phyloP scores from a whole-genome alignment of 805 yeast species.

The Candida palmyrensis region DNA sequence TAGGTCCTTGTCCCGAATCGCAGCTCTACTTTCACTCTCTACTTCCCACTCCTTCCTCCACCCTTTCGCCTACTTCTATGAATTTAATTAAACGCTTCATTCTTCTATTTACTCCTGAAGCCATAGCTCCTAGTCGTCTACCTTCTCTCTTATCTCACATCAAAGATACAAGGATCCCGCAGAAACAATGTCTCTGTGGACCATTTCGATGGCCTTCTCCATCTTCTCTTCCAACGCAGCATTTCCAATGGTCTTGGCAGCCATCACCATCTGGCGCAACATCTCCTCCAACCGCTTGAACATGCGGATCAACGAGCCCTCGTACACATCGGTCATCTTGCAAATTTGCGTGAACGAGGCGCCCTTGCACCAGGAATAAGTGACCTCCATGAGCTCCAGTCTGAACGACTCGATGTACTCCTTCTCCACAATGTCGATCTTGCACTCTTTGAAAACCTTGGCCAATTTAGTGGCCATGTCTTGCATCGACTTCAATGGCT shows the following conservation, averaged over 20 bases:
- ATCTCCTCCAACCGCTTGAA: slow-evolving; percentile 93
- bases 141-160: slow-evolving; percentile 1
- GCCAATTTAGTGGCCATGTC: slow-evolving; percentile 92
- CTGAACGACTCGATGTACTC: slow-evolving; percentile 91
- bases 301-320: slow-evolving; percentile 92
- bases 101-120: too few relatives aligned
- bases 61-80: too few relatives aligned
- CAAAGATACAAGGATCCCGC: slow-evolving; percentile 87
- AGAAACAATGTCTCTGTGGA: slow-evolving; percentile 93
- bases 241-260: slow-evolving; percentile 94
- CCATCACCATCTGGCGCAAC: slow-evolving; percentile 81
- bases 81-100: too few relatives aligned
- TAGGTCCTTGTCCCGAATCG: too few relatives aligned
- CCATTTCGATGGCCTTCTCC: slow-evolving; percentile 78
- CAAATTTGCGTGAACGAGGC: slow-evolving; percentile 95
- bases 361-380: slow-evolving; percentile 94
- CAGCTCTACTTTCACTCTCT: too few relatives aligned
- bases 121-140: too few relatives aligned
- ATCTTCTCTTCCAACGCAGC: slow-evolving; percentile 79
- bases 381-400: slow-evolving; percentile 95
- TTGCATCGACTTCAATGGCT: slow-evolving; percentile 82
- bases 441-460: slow-evolving; percentile 81
- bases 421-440: slow-evolving; percentile 83
- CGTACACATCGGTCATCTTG: slow-evolving; percentile 98
- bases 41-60: too few relatives aligned